Conservation (phyloP, 805 yeast species). For the Pichia thaimueangensis region DNA sequence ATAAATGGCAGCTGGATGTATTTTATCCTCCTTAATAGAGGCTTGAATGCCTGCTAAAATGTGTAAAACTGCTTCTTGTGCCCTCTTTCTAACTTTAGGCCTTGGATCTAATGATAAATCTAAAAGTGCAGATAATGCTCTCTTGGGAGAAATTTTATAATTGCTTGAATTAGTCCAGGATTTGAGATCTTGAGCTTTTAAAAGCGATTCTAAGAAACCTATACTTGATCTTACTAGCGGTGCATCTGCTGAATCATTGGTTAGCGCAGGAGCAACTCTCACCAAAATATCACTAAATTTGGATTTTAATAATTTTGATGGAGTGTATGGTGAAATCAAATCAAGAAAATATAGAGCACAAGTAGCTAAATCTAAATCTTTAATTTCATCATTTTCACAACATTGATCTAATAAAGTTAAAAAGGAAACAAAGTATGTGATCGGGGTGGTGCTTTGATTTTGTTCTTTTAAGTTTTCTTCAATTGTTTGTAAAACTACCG, state of each 20-base stretch:
- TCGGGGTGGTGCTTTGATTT: conserved; percentile 54
- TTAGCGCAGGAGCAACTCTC: conserved; percentile 74
- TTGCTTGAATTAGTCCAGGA: conserved; percentile 63
- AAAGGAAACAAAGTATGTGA: conserved; percentile 81
- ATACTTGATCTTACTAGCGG: conserved; percentile 76
- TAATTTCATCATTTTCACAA: conserved; percentile 42
- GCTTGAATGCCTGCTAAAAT: conserved; percentile 47
- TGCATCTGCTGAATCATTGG: conserved; percentile 65
- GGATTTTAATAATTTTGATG: conserved; percentile 60
- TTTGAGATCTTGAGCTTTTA: conserved; percentile 71
- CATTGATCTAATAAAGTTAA: conserved; percentile 77
- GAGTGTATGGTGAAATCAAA: conserved; percentile 65
- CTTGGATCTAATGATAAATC: conserved; percentile 80
- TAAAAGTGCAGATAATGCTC: conserved; percentile 73
- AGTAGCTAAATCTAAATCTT: conserved; percentile 60
- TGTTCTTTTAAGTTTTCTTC: conserved; percentile 80
- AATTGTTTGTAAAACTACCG: conserved; percentile 77
- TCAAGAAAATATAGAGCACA: conserved; percentile 79
- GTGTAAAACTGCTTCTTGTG: conserved; percentile 75
- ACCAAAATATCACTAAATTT: conserved; percentile 74
- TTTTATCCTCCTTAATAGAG: conserved; percentile 63
- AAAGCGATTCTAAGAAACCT: conserved; percentile 75
- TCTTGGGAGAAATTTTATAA: conserved; percentile 58
- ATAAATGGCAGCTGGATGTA: conserved; percentile 65
- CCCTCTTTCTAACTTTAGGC: conserved; percentile 94